Evolutionary conservation across 140 eudicot species (phyloP), one percentile per base, ranked within the genome.

Genomic region (Flaveria floridana): DNA sequence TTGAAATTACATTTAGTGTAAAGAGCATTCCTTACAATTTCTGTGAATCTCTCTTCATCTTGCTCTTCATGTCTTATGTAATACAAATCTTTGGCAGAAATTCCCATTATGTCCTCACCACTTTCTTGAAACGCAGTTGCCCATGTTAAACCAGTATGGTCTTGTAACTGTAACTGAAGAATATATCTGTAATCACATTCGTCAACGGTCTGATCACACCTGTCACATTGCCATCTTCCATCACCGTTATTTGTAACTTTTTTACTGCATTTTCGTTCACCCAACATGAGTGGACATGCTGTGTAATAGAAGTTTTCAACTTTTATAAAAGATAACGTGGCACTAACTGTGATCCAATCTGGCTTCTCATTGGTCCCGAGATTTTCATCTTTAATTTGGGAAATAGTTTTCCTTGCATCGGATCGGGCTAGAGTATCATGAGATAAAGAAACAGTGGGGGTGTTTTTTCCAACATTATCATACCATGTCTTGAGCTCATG

Each of bases 311-410:
- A 88, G 68, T 73, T 88, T 6, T 95, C 99, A 16, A 71, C 42
- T 81, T 82, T 87, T 10, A 91, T 58, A 58, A 76, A 75, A 8
- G 75, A 28, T 14, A 85, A 10, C 7, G 91, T 81, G 30, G 87
- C 99, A 46, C 66, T 70, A 0, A 95, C 87, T 7, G 89, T 80
- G 10, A 95, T 87, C 89, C 87, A 91, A 72, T 91, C 99, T 11
- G 99, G 96, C 82, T 91, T 95, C 67, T 95, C 96, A 51, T 85
- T 79, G 18, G 96, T 91, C 39, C 99, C 99, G 4, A 95, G 71
- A 61, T 78, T 81, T 78, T 95, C 99, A 69, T 95, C 99, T 85
- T 91, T 91, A n/a, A 94, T 94, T 75, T 90, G 97, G 34, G 95
- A 87, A 37, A 95, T 57, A 2, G 89, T 84, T 79, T 94, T 94